These are phyloP conservation scores for Leptodermis oblonga DNA, from an alignment of 257 asterid species.

Conservation along the genomic window DNA sequence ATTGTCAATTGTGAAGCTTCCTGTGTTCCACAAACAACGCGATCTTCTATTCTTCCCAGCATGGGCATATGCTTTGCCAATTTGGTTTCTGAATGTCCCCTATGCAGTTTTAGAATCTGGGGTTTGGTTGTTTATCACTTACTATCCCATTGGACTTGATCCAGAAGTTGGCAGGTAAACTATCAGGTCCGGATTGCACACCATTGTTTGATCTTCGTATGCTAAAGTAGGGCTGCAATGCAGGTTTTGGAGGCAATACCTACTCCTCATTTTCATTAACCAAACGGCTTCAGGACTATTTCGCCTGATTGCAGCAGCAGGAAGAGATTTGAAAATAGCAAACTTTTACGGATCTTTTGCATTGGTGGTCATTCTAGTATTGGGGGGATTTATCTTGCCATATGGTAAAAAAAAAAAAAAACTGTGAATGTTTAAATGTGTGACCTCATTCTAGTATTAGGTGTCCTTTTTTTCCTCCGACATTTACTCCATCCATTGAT, in stretches of 20 bases:
- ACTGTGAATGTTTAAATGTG: neutral
- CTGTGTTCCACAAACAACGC: constrained; percentile 37
- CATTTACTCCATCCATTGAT: constrained; percentile 13
- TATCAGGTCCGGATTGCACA: neutral
- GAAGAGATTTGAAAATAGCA: constrained; percentile 60
- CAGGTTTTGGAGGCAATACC: constrained; percentile 55
- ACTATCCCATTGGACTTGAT: constrained; percentile 9
- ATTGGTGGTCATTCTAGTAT: constrained; percentile 40
- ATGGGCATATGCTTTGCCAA: constrained; percentile 79
- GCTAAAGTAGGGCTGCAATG: neutral
- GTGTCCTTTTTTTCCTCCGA: neutral
- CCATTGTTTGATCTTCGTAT: neutral
- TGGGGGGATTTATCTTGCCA: constrained; percentile 66
- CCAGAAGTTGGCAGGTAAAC: neutral
- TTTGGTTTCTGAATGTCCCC: constrained; percentile 12
- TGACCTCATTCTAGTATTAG: neutral
- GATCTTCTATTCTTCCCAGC: constrained; percentile 82
- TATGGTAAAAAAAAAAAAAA: constrained; percentile 40
- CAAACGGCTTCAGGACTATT: constrained; percentile 61
- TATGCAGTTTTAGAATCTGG: constrained; percentile 8
- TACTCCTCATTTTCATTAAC: constrained; percentile 42
- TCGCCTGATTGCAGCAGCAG: constrained; percentile 57
- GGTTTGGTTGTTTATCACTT: neutral
- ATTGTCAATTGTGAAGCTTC: constrained; percentile 6
- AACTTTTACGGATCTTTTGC: constrained; percentile 62